Evolutionary conservation across 2,329 filamentous ascomycete species (phyloP).

Genomic region (Cryphonectria nitschkei): DNA sequence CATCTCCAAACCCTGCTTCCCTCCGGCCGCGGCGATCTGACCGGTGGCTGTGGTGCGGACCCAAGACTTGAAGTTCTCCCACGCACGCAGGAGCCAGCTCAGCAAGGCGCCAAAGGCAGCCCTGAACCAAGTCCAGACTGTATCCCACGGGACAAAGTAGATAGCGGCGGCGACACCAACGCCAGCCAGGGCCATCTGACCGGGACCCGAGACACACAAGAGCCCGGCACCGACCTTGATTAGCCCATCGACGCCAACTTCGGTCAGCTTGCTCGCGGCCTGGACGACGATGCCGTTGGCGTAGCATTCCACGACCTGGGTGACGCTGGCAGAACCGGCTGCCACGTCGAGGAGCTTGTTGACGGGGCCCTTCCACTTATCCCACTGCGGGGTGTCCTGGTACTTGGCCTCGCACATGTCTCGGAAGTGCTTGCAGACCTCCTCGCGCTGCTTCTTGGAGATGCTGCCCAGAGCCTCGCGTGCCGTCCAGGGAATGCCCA

Average conservation of each 20-base stretch:
- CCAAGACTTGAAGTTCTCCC: slow-evolving; percentile 29
- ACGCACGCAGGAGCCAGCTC: slow-evolving; percentile 20
- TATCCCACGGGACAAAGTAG: slow-evolving; percentile 28
- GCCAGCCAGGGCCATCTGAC: slow-evolving; percentile 24
- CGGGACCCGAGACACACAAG: slow-evolving; percentile 24
- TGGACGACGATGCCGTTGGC: slow-evolving; percentile 28
- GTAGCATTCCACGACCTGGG: slow-evolving; percentile 28
- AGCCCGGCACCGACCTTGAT: slow-evolving; percentile 24
- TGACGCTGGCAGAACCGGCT: slow-evolving; percentile 19
- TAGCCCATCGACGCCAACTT: slow-evolving; percentile 23
- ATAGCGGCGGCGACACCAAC: slow-evolving; percentile 23
- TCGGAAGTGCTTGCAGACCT: slow-evolving; percentile 24
- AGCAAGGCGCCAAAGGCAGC: slow-evolving; percentile 23
- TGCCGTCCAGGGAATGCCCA: slow-evolving; percentile 29
- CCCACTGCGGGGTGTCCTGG: slow-evolving; percentile 26
- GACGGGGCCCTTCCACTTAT: slow-evolving; percentile 28
- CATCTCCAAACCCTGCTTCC: slow-evolving; percentile 17
- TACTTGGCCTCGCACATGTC: slow-evolving; percentile 30
- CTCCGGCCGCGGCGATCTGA: slow-evolving; percentile 1
- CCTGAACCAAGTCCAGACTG: slow-evolving; percentile 27
- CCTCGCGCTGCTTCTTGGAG: slow-evolving; percentile 28
- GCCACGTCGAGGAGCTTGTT: slow-evolving; percentile 29
- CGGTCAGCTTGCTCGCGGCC: slow-evolving; percentile 23
- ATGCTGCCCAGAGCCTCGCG: slow-evolving; percentile 26
- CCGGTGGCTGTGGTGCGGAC: slow-evolving; percentile 2